A percentile compares a stretch with the other conserved stretches of the same genome.
phyloP scores from a whole-genome alignment of 1,139 yeast species.

The Taphrina communis region DNA sequence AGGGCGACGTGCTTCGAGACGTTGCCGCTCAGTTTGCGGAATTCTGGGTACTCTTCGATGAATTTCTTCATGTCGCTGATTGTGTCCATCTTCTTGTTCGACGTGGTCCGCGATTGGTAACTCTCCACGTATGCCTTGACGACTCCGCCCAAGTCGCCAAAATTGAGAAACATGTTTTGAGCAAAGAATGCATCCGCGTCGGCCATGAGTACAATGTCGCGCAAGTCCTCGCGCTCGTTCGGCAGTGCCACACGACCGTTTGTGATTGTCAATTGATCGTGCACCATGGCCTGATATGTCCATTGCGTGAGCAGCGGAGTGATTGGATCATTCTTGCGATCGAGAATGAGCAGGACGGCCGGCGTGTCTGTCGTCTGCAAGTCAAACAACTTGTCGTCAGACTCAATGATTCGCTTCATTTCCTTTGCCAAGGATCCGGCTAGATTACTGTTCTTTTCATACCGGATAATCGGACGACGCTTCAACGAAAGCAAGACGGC shows the following conservation, averaged over 20 bases:
- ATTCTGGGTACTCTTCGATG: constrained; percentile 91
- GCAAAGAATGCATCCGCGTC: constrained; percentile 76
- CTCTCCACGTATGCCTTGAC: constrained; percentile 84
- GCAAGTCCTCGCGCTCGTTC: constrained; percentile 54
- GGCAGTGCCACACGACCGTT: constrained; percentile 79
- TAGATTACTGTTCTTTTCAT: constrained; percentile 68
- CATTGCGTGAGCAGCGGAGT: constrained; percentile 93
- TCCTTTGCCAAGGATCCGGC: constrained; percentile 64
- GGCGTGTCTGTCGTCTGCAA: constrained; percentile 65
- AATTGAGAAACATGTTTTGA: constrained; percentile 83
- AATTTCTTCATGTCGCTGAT: constrained; percentile 87
- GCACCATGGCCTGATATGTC: constrained; percentile 98
- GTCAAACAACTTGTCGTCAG: constrained; percentile 66
- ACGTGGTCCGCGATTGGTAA: constrained; percentile 80
- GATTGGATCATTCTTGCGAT: constrained; percentile 85
- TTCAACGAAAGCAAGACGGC: constrained; percentile 76
- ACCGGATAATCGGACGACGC: constrained; percentile 76
- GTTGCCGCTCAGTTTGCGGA: constrained; percentile 81
- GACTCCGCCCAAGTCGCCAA: constrained; percentile 91
- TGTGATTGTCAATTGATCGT: constrained; percentile 80
- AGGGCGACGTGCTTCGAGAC: constrained; percentile 93
- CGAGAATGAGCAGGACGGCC: constrained; percentile 78
- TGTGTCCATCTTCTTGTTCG: constrained; percentile 68
- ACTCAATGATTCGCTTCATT: constrained; percentile 50
- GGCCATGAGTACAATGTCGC: constrained; percentile 67